Evolutionary conservation across 1,284 basidiomycete genomes (phyloP), one percentile per base, ranked within the genome.

Genomic region (Heliocybe sulcata): DNA sequence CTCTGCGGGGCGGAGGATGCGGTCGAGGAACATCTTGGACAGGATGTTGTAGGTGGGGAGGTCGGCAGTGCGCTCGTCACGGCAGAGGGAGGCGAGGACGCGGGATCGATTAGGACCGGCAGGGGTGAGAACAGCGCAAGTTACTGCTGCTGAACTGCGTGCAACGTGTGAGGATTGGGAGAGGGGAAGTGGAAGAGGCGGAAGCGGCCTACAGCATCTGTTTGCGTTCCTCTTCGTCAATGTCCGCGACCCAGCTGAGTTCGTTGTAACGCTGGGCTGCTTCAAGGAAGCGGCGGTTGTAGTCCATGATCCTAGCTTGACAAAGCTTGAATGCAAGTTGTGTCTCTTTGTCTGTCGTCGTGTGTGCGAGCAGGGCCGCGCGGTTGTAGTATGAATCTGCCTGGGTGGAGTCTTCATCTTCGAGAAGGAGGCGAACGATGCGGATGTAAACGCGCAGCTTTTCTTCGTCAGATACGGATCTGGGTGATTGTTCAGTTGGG

Each of bases 321-420:
- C 87, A 94, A 25, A 95, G 80, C 67, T 92, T 93, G 75, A 89
- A 94, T 55, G 85, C 77, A 16, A 95, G 79, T 35, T 85, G 76
- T 10, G 85, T 88, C 65, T 88, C 89, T 64, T 83, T 84, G 70
- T 96, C 84, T 19, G 76, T 78, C 12, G 86, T 81, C 16, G 83
- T 82, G 67, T 93, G 90, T 33, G 93, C 85, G 26, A 98, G 80
- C 35, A 94, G 80, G 10, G 91, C 90, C n/a, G 97, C 96, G 53
- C 96, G 90, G 64, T 95, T 96, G 69, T 97, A 94, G 70, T 94
- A 98, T 4, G 91, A 90, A 67, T 99, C 96, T 35, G 97, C 97
- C 67, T 92, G 90, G 0, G 93, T 89, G 1, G 90, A 90, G 64
- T 97, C 92, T 65, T 94, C 92, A 42, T 97, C 95, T 75, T 98